These are phyloP conservation scores for Ceratobasidium sp. DNA, from an alignment of 1,284 basidiomycete genomes.

Conservation along the genomic window DNA sequence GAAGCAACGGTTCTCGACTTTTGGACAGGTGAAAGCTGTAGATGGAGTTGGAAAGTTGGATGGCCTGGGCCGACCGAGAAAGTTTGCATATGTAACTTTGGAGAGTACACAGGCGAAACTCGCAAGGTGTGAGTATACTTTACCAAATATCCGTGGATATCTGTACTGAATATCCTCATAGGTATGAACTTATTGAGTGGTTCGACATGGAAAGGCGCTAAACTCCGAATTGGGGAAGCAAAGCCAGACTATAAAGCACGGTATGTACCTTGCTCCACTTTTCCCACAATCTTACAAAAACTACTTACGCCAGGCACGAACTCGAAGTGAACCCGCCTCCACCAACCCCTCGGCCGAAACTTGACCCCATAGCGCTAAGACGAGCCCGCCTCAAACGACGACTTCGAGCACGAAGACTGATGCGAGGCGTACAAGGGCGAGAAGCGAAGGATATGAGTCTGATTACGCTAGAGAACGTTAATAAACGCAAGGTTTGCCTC, in stretches of 20 bases:
- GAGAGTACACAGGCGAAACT: conserved; percentile 72
- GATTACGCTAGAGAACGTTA: conserved; percentile 68
- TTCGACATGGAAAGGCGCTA: conserved; percentile 85
- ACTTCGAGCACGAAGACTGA: conserved; percentile 7
- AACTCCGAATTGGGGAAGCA: conserved; percentile 82
- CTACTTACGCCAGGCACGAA: conserved; percentile 15
- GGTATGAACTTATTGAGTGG: conserved; percentile 81
- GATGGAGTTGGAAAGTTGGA: conserved; percentile 77
- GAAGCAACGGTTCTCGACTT: conserved; percentile 69
- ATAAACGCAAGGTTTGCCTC: conserved; percentile 58
- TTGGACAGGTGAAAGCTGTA: conserved; percentile 74
- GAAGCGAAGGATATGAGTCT: conserved; percentile 72
- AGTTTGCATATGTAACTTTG: conserved; percentile 80
- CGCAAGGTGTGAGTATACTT: conserved; percentile 69
- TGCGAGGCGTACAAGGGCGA: conserved; percentile 49
- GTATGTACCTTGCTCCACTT: conserved; percentile 57
- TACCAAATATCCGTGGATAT: conserved; percentile 9
- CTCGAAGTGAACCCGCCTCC: conserved; percentile 26
- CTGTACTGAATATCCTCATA: conserved; percentile 53
- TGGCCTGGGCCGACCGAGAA: conserved; percentile 72
- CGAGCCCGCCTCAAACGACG: conserved; percentile 31
- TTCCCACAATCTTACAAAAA: background rate
- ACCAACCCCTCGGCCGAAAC: conserved; percentile 12
- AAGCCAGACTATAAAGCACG: conserved; percentile 76
- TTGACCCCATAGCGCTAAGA: conserved; percentile 8